Evolutionary conservation across 768 basidiomycete species (phyloP).

Genomic region (Tylopilus sp.): DNA sequence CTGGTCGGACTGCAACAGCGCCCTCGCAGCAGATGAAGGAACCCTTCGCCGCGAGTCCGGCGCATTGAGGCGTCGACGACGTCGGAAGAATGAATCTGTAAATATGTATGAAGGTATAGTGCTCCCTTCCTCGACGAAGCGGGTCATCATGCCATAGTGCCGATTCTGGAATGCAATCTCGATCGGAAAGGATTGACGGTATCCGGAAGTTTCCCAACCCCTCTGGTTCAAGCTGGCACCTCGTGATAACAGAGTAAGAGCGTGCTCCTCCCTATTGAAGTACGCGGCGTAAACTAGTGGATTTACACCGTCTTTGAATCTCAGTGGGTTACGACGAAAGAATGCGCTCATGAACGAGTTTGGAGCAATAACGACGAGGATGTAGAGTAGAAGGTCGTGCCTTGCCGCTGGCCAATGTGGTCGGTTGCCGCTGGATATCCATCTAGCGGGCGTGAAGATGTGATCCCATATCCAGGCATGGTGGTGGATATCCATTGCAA

Average conservation of each 20-base stretch:
- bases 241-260: not conserved
- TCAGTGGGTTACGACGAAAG: not conserved
- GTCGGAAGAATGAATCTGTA: not conserved
- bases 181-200: not conserved
- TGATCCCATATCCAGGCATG: not conserved
- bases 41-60: not conserved
- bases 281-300: not conserved
- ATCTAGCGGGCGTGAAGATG: not conserved
- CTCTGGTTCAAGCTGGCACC: not conserved
- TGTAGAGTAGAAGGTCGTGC: not conserved
- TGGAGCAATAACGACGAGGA: not conserved
- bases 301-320: not conserved
- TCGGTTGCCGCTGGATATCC: not conserved
- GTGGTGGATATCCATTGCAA: not conserved
- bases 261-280: not conserved
- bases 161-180: not conserved
- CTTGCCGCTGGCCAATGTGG: not conserved
- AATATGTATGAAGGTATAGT: constrained; percentile 1
- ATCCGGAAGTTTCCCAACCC: not conserved
- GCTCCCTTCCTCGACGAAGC: not conserved
- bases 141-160: not conserved
- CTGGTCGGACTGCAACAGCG: not conserved
- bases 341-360: not conserved
- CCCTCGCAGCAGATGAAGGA: not conserved
- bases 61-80: not conserved